Evolutionary conservation across 768 basidiomycete species (phyloP).

Genomic region (Boletus pseudopeckii): DNA sequence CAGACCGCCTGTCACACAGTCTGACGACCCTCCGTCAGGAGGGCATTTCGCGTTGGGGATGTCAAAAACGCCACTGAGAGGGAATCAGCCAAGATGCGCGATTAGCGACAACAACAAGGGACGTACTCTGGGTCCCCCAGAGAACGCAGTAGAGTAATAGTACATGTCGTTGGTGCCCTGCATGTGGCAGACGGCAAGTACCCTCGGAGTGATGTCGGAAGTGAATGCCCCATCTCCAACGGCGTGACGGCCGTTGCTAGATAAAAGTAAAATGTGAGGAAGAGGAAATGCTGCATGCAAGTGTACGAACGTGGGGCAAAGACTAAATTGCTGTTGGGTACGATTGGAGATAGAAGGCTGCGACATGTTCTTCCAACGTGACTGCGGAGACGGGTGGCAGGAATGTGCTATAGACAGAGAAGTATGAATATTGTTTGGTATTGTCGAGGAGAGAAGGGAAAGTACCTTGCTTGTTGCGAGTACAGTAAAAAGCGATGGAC

Average conservation of each 20-base stretch:
- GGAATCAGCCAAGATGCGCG: conserved; percentile 3
- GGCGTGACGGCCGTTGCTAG: conserved; percentile 92
- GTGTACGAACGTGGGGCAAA: conserved; percentile 80
- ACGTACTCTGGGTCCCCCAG: conserved; percentile 87
- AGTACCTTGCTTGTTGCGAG: conserved; percentile 7
- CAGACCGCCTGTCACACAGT: conserved; percentile 92
- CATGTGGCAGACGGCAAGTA: conserved; percentile 83
- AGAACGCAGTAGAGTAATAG: conserved; percentile 91
- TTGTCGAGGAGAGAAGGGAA: not conserved
- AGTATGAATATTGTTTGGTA: not conserved
- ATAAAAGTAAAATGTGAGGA: conserved; percentile 12
- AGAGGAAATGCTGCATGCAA: not conserved
- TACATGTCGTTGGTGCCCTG: conserved; percentile 80
- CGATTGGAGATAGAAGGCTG: conserved; percentile 67
- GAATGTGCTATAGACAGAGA: not conserved
- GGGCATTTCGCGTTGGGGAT: conserved; percentile 87
- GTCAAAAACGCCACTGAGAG: conserved; percentile 91
- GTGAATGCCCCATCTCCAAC: conserved; percentile 95
- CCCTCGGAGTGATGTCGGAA: conserved; percentile 72
- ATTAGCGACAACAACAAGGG: not conserved
- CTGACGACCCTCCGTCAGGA: conserved; percentile 92
- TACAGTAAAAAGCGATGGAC: conserved; percentile 1
- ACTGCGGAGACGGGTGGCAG: conserved; percentile 25
- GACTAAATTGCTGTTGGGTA: conserved; percentile 81
- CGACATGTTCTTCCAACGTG: conserved; percentile 90